Conservation (phyloP, 2,329 filamentous ascomycete genomes). For the Aspergillus uvarum region DNA sequence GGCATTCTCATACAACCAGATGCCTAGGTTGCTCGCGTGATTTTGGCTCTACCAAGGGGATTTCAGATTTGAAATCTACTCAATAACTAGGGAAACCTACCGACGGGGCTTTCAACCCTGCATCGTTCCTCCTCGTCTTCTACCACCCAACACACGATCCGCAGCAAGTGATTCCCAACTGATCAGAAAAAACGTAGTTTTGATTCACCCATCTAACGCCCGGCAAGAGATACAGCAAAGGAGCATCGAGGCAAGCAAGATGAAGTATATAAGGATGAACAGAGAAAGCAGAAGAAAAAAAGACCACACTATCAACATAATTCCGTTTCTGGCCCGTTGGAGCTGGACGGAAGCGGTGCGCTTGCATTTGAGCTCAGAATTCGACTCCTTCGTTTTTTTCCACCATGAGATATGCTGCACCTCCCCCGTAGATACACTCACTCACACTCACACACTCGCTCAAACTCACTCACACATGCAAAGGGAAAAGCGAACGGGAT, state of each 20-base stretch:
- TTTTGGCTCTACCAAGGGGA: no score
- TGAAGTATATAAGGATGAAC: conserved; percentile 14
- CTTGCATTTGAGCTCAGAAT: neutral
- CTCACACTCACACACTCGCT: no score
- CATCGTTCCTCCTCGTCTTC: neutral
- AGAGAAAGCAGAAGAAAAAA: neutral
- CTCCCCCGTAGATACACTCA: no score
- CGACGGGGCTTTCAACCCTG: no score
- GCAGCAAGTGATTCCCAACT: neutral
- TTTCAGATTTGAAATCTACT: no score
- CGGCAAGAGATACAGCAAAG: conserved; percentile 13
- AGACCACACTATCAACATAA: neutral
- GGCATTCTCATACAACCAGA: no score
- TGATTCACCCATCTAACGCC: conserved; percentile 26
- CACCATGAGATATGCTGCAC: no score
- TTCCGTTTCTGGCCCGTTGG: neutral
- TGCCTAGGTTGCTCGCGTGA: no score
- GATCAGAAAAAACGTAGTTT: conserved; percentile 9
- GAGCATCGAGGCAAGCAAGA: neutral
- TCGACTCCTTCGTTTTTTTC: neutral
- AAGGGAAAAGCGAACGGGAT: neutral
- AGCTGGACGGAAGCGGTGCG: neutral
- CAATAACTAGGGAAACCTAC: no score
- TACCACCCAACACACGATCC: neutral
- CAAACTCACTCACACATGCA: no score